Base-by-base conservation (phyloP, 345 rosid genomes). In the Dipteronia sinensis region DNA sequence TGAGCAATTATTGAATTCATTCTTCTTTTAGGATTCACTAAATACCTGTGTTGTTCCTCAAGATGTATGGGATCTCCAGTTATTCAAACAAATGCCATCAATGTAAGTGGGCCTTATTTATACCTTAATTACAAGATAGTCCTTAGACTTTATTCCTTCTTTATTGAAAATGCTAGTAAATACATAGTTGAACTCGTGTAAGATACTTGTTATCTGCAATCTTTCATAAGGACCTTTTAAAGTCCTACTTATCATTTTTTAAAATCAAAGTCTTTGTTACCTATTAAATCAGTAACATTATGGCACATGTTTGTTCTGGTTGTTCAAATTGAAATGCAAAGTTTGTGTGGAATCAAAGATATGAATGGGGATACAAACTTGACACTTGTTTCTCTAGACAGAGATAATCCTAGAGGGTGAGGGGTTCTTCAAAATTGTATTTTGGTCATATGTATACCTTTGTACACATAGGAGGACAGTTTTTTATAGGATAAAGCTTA, bases 61-160 rank as follows among this genome's bases (percentile, higher is more conserved):
- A 82, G 98, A 95, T 84, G 82, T 90, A 22, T 95, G 98, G 98
- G 98, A 90, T 84, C 97, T 91, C 79, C 87, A 80, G 71, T 79
- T 93, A 73, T 91, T 91, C 82, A 93, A 91, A 79, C 89, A 80
- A 79, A 83, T 72, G 68, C 90, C 89, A 65, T 93, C 98, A 67
- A 62, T 76, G 98, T 93, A 87, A 91, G 97, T 78, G 46, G 44
- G 17, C 73, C 65, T 58, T 76, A 42, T 67, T 79, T 69, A 34
- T 46, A 67, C 53, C 73, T 61, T 47, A 73, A 7, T 66, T 27
- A 47, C 44, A 25, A 68, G 72, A 74, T 46, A 62, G 22, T 58
- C 46, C 69, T 65, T 59, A n/a, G 34, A 58, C 20, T 70, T 17
- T 25, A 5, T 69, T 58, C 58, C 75, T 59, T n/a, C 9, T 51